Evolutionary conservation across 345 rosid genomes (phyloP).

Genomic region (Hevea brasiliensis): DNA sequence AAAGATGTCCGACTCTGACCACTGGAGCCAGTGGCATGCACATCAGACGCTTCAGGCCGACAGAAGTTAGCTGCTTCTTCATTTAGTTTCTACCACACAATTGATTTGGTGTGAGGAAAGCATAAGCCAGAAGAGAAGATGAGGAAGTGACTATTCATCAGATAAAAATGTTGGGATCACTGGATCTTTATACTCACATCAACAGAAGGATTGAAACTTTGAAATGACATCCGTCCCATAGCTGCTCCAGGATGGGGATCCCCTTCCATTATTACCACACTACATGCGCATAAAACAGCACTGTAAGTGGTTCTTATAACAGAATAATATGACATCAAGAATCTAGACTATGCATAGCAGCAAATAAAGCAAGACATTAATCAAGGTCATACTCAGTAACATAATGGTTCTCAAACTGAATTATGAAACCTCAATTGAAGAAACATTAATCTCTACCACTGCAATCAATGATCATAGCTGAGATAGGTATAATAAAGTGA

Average conservation of each 20-base stretch:
- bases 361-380: not conserved
- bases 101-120: constrained; percentile 25
- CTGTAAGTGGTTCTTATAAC: not conserved
- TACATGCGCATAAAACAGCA: constrained; percentile 20
- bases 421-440: not conserved
- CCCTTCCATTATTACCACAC: constrained; percentile 84
- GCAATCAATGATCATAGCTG: not conserved
- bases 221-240: constrained; percentile 93
- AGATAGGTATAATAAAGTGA: not conserved
- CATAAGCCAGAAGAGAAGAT: constrained; percentile 19
- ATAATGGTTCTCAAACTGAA: not conserved
- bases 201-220: constrained; percentile 81
- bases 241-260: constrained; percentile 85
- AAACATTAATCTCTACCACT: not conserved
- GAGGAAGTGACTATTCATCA: constrained; percentile 16
- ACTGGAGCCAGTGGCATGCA: constrained; percentile 35
- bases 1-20: constrained; percentile 40
- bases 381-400: not conserved
- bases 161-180: constrained; percentile 21
- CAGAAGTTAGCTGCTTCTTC: constrained; percentile 44
- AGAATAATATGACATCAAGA: not conserved
- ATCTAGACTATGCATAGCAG: not conserved
- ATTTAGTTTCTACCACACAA: constrained; percentile 69
- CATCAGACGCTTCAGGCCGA: constrained; percentile 38
- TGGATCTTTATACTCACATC: constrained; percentile 63